These are phyloP conservation scores for Marasmius tenuissimus DNA, from an alignment of 1,284 basidiomycete genomes.

Conservation along the genomic window DNA sequence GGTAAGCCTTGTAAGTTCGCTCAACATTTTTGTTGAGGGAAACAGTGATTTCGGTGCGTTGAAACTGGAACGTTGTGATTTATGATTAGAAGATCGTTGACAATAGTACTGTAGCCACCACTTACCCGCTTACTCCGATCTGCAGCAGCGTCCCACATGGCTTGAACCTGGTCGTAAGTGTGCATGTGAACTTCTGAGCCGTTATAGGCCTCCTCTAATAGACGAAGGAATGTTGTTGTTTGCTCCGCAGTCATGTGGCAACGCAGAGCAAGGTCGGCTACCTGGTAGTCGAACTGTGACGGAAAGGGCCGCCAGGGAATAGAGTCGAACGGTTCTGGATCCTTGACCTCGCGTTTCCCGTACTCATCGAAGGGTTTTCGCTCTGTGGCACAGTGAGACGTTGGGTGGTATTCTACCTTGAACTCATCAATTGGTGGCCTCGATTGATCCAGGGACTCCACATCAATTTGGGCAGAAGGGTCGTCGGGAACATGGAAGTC, in stretches of 20 bases:
- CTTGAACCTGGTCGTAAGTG: not conserved
- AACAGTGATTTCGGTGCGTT: constrained; percentile 1
- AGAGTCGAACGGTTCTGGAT: not conserved
- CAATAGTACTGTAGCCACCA: not conserved
- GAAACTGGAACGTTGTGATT: not conserved
- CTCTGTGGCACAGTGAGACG: not conserved
- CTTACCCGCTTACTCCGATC: not conserved
- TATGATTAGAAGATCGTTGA: too few relatives aligned
- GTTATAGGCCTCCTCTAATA: not conserved
- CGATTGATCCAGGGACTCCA: too few relatives aligned
- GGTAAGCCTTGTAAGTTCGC: constrained; percentile 13
- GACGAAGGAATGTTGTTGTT: not conserved
- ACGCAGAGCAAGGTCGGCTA: not conserved
- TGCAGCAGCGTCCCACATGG: not conserved
- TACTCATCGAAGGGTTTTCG: not conserved
- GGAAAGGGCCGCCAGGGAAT: not conserved
- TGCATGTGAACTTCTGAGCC: not conserved
- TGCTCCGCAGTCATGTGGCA: not conserved
- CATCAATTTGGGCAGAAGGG: too few relatives aligned
- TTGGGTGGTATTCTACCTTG: not conserved
- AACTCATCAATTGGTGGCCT: too few relatives aligned
- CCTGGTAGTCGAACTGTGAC: not conserved
- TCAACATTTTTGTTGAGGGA: constrained; percentile 10
- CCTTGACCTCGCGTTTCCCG: not conserved
- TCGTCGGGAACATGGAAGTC: too few relatives aligned